Conservation (phyloP, 768 basidiomycete genomes). For the Inosperma sp. region DNA sequence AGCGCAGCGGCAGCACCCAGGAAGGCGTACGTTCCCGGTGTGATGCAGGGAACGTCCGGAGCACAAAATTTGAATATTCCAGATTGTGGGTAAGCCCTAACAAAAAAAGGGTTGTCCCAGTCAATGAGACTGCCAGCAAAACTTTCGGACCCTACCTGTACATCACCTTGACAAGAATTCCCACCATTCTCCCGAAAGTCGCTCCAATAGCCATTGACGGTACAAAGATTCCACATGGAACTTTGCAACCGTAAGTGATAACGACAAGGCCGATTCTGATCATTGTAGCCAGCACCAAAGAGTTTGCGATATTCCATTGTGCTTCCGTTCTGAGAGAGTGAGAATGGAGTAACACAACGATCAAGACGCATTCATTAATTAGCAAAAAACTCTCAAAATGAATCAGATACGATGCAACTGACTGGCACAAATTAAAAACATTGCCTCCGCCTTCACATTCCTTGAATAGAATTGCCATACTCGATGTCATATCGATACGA, state of each 20-base stretch:
- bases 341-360: no score
- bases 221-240: conserved; percentile 96
- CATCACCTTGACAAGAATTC: conserved; percentile 92
- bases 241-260: conserved; percentile 92
- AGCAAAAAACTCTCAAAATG: not conserved
- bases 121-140: not conserved
- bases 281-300: conserved; percentile 85
- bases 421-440: conserved; percentile 89
- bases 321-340: conserved; percentile 57
- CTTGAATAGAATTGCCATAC: conserved; percentile 89
- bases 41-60: conserved; percentile 94
- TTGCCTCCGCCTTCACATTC: conserved; percentile 96
- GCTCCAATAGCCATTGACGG: conserved; percentile 99
- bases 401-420: conserved; percentile 32
- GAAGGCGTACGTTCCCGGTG: conserved; percentile 97
- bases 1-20: conserved; percentile 94
- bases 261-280: conserved; percentile 84
- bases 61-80: conserved; percentile 88
- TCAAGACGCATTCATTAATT: not conserved
- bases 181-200: conserved; percentile 94
- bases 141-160: conserved; percentile 51
- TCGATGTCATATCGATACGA: conserved; percentile 96
- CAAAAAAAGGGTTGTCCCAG: conserved; percentile 1
- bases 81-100: conserved; percentile 73
- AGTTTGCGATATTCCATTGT: conserved; percentile 95